These are phyloP conservation scores for Daldinia decipiens DNA, from an alignment of 495 filamentous ascomycete species.

Conservation along the genomic window DNA sequence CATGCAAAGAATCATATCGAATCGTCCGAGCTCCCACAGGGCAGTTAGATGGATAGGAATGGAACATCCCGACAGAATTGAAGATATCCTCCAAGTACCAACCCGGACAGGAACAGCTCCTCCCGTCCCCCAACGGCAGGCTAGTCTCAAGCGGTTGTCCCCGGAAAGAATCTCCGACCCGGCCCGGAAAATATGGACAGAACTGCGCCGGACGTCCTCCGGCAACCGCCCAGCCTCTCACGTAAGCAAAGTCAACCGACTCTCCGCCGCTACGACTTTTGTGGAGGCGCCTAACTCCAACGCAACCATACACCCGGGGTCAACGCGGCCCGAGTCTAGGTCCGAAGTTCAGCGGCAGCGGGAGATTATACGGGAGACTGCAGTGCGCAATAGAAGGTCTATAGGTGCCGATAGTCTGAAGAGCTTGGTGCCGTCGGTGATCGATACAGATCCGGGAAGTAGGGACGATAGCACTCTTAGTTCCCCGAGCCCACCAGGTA, in stretches of 20 bases:
- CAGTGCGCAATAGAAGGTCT: slow-evolving; percentile 55
- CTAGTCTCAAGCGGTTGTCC: slow-evolving; percentile 41
- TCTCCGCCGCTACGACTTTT: slow-evolving; percentile 35
- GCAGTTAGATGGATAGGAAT: not conserved
- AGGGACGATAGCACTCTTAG: slow-evolving; percentile 33
- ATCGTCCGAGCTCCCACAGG: slow-evolving; percentile 10
- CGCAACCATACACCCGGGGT: slow-evolving; percentile 12
- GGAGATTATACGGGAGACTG: slow-evolving; percentile 50
- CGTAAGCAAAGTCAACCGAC: slow-evolving; percentile 31
- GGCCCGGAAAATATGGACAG: slow-evolving; percentile 59
- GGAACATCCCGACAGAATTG: not conserved
- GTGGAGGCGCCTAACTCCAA: slow-evolving; percentile 30
- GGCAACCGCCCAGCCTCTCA: slow-evolving; percentile 40
- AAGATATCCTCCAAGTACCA: slow-evolving; percentile 19
- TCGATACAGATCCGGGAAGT: slow-evolving; percentile 16
- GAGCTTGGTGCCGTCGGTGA: slow-evolving; percentile 55
- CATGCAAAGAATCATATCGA: slow-evolving; percentile 49
- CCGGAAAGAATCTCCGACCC: slow-evolving; percentile 49
- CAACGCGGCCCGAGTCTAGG: slow-evolving; percentile 21
- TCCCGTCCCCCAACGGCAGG: slow-evolving; percentile 47
- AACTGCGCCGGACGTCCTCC: slow-evolving; percentile 52
- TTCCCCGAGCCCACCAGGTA: slow-evolving; percentile 17
- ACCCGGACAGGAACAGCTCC: slow-evolving; percentile 38
- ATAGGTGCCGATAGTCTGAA: slow-evolving; percentile 56
- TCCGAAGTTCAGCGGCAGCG: slow-evolving; percentile 43